Percentiles rank a stretch among this genome's conserved stretches.
Evolutionary conservation across 257 asterid genomes (phyloP).

Genomic region (Marsdenia floribunda): DNA sequence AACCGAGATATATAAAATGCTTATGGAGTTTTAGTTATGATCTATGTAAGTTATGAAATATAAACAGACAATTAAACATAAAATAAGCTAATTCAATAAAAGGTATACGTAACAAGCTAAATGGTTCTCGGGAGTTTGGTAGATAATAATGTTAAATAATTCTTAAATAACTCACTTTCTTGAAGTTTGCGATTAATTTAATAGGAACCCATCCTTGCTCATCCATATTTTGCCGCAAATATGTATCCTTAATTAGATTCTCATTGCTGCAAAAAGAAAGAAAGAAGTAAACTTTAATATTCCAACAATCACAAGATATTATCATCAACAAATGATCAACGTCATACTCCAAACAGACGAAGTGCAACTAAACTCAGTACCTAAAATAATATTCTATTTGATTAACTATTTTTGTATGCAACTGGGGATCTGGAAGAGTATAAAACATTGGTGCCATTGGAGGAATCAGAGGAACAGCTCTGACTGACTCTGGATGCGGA

Average conservation of each 20-base stretch:
- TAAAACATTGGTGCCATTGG: constrained; percentile 35
- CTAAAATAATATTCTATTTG: constrained; percentile 80
- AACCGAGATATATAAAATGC: not conserved
- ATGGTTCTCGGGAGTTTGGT: not conserved
- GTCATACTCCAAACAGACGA: not conserved
- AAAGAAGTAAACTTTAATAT: not conserved
- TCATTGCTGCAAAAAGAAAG: constrained; percentile 43
- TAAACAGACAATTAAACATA: not conserved
- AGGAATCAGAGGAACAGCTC: constrained; percentile 44
- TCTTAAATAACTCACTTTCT: constrained; percentile 37
- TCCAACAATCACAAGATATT: not conserved
- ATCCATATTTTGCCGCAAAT: constrained; percentile 62
- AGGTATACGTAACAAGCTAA: not conserved
- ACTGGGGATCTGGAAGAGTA: constrained; percentile 47
- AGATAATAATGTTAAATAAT: not conserved
- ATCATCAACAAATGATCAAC: not conserved
- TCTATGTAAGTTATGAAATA: not conserved
- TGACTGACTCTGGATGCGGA: constrained; percentile 45
- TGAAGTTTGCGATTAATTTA: constrained; percentile 61
- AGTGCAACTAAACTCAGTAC: constrained; percentile 23
- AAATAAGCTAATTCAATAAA: not conserved
- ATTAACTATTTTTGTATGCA: constrained; percentile 44
- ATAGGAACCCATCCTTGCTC: constrained; percentile 70
- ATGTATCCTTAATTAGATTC: constrained; percentile 55
- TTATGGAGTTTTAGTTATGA: not conserved